A percentile compares a stretch with the other conserved stretches of the same genome.
phyloP scores from a whole-genome alignment of 768 basidiomycete genomes.

The Tephrocybe rancida region DNA sequence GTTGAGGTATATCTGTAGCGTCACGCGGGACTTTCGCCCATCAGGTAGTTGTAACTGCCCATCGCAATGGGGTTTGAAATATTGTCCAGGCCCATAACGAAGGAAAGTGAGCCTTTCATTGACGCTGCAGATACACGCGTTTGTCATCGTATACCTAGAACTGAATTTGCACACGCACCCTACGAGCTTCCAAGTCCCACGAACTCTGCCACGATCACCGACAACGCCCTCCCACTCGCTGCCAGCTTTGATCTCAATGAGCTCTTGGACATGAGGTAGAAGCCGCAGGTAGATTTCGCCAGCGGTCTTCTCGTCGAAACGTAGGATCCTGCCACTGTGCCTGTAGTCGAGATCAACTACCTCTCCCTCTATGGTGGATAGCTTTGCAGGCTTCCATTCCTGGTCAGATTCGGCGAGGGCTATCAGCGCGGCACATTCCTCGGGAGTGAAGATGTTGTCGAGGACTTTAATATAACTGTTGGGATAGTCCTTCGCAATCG shows the following conservation, averaged over 20 bases:
- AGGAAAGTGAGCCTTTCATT: constrained; percentile 50
- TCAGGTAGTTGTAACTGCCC: constrained; percentile 36
- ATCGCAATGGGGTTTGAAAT: constrained; percentile 43
- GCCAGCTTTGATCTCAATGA: constrained; percentile 30
- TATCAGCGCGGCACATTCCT: constrained; percentile 36
- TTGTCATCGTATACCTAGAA: neutral
- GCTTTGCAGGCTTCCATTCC: constrained; percentile 33
- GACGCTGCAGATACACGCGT: constrained; percentile 28
- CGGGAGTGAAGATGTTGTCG: constrained; percentile 37
- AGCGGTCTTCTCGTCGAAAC: constrained; percentile 29
- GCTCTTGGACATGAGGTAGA: constrained; percentile 32
- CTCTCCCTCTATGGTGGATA: constrained; percentile 23
- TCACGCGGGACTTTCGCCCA: constrained; percentile 39
- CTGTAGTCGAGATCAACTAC: constrained; percentile 34
- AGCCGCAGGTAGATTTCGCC: constrained; percentile 32
- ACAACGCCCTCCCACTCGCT: constrained; percentile 33
- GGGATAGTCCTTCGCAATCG: constrained; percentile 28
- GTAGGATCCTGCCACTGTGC: constrained; percentile 36
- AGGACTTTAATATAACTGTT: constrained; percentile 38
- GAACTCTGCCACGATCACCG: constrained; percentile 27
- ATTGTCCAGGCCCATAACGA: constrained; percentile 44
- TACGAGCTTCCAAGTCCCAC: constrained; percentile 34
- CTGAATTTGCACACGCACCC: constrained; percentile 22
- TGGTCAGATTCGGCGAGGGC: constrained; percentile 27
- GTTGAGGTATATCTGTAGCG: constrained; percentile 47